Evolutionary conservation across 805 yeast species (phyloP).

Genomic region (Brettanomyces custersianus): DNA sequence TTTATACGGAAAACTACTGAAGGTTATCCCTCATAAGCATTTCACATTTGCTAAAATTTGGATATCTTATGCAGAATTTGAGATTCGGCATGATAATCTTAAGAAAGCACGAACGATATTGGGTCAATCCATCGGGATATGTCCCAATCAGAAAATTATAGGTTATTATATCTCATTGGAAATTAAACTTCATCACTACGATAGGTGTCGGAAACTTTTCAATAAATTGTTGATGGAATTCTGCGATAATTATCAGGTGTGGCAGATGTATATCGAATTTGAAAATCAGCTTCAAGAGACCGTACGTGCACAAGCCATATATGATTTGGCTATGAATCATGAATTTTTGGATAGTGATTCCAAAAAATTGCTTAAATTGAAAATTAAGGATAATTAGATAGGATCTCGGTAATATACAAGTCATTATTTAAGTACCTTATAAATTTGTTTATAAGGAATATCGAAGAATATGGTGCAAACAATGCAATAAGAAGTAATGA

Average conservation of each 20-base stretch:
- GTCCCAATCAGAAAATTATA: constrained; percentile 52
- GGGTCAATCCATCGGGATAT: constrained; percentile 64
- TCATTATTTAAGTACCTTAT: too few relatives aligned
- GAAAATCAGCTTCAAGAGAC: constrained; percentile 62
- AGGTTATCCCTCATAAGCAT: constrained; percentile 43
- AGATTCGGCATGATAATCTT: constrained; percentile 51
- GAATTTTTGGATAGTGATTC: constrained; percentile 30
- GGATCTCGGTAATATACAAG: too few relatives aligned
- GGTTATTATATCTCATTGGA: constrained; percentile 63
- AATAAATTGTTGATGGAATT: constrained; percentile 52
- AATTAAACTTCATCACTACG: constrained; percentile 62
- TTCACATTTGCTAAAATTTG: constrained; percentile 71
- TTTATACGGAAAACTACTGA: constrained; percentile 41
- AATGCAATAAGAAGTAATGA: constrained; percentile 36
- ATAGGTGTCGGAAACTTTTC: constrained; percentile 65
- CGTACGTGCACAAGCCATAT: constrained; percentile 59
- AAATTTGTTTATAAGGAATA: constrained; percentile 19
- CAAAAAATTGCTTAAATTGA: not conserved
- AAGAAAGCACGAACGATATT: constrained; percentile 53
- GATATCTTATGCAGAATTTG: constrained; percentile 64
- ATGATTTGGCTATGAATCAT: constrained; percentile 26
- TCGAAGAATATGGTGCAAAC: constrained; percentile 24
- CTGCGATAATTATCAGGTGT: constrained; percentile 32
- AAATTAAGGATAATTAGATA: too few relatives aligned
- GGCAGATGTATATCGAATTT: constrained; percentile 61